Evolutionary conservation across 2,329 filamentous ascomycete species (phyloP), one percentile per base, ranked within the genome.

Genomic region (Geosmithia flava): DNA sequence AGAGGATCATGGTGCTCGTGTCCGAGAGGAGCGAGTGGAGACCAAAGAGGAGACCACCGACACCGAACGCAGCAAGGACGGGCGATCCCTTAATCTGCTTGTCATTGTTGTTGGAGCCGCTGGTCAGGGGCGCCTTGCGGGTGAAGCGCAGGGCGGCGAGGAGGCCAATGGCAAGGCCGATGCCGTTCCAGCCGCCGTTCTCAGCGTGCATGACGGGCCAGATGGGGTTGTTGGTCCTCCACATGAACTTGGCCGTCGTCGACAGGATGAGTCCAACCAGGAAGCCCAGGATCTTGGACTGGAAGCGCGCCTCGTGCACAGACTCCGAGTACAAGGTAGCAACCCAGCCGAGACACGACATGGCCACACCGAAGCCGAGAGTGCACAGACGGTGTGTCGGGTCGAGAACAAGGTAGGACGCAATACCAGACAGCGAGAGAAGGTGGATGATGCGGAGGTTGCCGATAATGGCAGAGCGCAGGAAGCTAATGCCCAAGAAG

Each of bases 1-100:
- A 98, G 16, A 90, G 75, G 50, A 97, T 96, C 89, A 98, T 97
- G 48, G 93, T 98, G 69, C 93, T 97, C 0, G 90, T 95, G 62
- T 98, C 93, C 0, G 93, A 96, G 11, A 98, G 76, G 10, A 98
- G 72, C 1, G 90, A 96, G 62, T 97, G 93, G 59, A 97, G 74
- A 5, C 78, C 87, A 59, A 98, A 98, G 59, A 96, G 75, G 7
- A 96, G 66, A 29, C 89, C 91, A 20, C 80, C 89, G 48, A 97
- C 66, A 50, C 93, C 88, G 45, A 93, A 66, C 10, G 82, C 85
- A 29, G 88, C 80, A 42, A 95, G 71, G n/a, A 61, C 50, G 1
- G 81, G 75, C 16, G 87, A 90, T 1, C 85, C 82, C 50, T 72
- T 80, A 49, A 79, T 62, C 49, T 79, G 62, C 29, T 59, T 62